Evolutionary conservation across 495 filamentous ascomycete genomes (phyloP).

Genomic region (Aspergillus homomorphus): DNA sequence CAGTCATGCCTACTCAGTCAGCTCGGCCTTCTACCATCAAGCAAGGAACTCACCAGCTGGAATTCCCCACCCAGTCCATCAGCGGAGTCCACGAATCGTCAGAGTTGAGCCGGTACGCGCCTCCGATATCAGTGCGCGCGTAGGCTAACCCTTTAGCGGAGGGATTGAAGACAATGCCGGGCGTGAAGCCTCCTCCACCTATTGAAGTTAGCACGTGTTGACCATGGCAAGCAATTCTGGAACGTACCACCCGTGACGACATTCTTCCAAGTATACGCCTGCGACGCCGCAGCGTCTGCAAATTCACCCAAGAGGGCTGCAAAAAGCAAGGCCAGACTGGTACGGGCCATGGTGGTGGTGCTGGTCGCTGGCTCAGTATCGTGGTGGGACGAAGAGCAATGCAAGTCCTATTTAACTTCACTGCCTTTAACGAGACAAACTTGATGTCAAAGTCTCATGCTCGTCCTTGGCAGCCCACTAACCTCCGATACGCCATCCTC

Average conservation of each 20-base stretch:
- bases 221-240: neutral
- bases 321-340: neutral
- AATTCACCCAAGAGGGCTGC: constrained; percentile 4
- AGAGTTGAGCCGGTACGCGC: constrained; percentile 18
- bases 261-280: constrained; percentile 19
- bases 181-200: constrained; percentile 18
- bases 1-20: constrained; percentile 12
- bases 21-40: neutral
- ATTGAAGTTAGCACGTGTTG: neutral
- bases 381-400: neutral
- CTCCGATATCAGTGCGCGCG: constrained; percentile 17
- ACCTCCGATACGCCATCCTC: no score
- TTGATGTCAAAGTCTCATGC: no score
- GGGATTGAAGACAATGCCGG: constrained; percentile 16
- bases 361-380: neutral
- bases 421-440: no score
- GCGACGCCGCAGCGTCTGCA: constrained; percentile 13
- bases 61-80: constrained; percentile 9
- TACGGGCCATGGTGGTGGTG: neutral
- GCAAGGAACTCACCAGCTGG: constrained; percentile 8
- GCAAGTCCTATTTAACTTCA: neutral
- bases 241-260: constrained; percentile 14
- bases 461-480: no score
- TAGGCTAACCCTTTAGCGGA: constrained; percentile 14
- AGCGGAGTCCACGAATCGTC: constrained; percentile 17